Evolutionary conservation across 1,284 basidiomycete genomes (phyloP).

Genomic region (Leccinum griseonigrum): DNA sequence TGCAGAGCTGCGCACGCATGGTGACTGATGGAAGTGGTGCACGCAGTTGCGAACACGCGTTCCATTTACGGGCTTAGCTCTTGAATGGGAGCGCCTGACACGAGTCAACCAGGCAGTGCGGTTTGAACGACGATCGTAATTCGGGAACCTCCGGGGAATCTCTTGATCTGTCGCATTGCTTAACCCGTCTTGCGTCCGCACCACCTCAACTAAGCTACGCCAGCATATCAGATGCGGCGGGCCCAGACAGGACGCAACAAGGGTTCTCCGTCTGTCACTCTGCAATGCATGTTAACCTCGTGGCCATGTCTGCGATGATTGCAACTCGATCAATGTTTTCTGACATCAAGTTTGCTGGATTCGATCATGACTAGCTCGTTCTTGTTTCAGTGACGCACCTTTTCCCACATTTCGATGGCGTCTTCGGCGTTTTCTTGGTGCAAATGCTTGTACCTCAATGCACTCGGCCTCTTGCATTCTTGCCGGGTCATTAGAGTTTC

Average conservation of each 20-base stretch:
- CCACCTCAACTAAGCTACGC: conserved; percentile 13
- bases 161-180: conserved; percentile 15
- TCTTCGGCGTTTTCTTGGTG: conserved; percentile 8
- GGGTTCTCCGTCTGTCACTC: conserved; percentile 15
- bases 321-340: conserved; percentile 10
- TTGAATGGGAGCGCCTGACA: conserved; percentile 16
- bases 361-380: conserved; percentile 5
- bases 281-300: conserved; percentile 20
- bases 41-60: conserved; percentile 21
- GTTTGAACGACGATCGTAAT: conserved; percentile 18
- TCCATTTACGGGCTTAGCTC: conserved; percentile 16
- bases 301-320: conserved; percentile 12
- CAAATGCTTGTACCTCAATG: background rate
- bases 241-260: conserved; percentile 12
- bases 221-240: conserved; percentile 7
- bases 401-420: conserved; percentile 5
- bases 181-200: conserved; percentile 23
- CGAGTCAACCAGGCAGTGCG: conserved; percentile 15
- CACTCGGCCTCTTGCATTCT: conserved; percentile 4
- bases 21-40: conserved; percentile 32
- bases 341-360: conserved; percentile 10
- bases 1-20: conserved; percentile 22
- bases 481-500: conserved; percentile 5
- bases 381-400: conserved; percentile 10
- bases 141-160: conserved; percentile 27